A percentile compares a stretch with the other conserved stretches of the same genome.
These are phyloP conservation scores for Scutellaria baicalensis DNA, from an alignment of 257 asterid genomes.

Conservation along the genomic window DNA sequence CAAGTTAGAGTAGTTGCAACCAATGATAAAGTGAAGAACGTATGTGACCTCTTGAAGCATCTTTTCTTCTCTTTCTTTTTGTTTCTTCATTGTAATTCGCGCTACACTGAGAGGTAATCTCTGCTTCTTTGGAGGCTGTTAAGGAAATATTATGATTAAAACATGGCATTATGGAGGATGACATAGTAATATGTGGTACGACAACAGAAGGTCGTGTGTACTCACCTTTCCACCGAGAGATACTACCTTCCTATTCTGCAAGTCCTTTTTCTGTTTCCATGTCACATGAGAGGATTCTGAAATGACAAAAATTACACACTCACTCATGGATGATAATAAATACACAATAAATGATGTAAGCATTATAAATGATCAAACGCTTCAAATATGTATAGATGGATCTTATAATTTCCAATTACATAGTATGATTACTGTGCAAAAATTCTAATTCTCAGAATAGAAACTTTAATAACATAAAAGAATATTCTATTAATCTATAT, in stretches of 20 bases:
- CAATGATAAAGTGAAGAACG: neutral
- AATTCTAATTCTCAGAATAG: neutral
- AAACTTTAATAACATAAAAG: neutral
- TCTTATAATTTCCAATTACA: neutral
- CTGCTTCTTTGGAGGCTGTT: conserved; percentile 75
- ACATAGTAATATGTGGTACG: neutral
- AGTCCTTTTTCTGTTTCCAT: conserved; percentile 61
- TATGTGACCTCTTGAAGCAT: conserved; percentile 51
- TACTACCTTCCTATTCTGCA: conserved; percentile 52
- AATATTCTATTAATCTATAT: neutral
- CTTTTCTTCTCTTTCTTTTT: conserved; percentile 72
- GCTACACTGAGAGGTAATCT: conserved; percentile 87
- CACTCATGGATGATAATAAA: neutral
- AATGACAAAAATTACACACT: neutral
- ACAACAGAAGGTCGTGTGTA: neutral
- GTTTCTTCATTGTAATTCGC: conserved; percentile 69
- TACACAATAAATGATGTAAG: neutral
- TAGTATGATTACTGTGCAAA: neutral
- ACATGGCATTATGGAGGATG: neutral
- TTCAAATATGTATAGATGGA: neutral
- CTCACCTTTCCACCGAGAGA: conserved; percentile 85
- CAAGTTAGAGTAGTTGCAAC: neutral
- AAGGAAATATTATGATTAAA: neutral
- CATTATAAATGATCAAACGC: neutral
- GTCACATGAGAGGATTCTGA: conserved; percentile 61